Evolutionary conservation across 306 rosid genomes (phyloP).

Genomic region (Hippophae gyantsensis): DNA sequence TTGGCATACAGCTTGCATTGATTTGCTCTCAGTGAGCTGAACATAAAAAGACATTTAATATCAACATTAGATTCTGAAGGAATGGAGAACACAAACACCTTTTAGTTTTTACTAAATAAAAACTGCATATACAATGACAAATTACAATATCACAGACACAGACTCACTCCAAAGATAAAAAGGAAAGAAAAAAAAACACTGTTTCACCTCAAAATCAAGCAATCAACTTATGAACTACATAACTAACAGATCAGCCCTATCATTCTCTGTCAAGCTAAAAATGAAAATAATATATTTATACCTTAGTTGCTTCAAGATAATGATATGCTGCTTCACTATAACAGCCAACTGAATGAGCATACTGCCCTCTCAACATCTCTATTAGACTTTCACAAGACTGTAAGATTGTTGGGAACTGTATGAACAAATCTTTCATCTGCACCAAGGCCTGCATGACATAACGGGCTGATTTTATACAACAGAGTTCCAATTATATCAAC

Average conservation of each 20-base stretch:
- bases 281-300: slow-evolving; percentile 12
- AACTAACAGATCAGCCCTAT: slow-evolving; percentile 10
- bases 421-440: slow-evolving; percentile 82
- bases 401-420: slow-evolving; percentile 89
- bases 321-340: slow-evolving; percentile 76
- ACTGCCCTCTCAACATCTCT: slow-evolving; percentile 95
- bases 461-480: slow-evolving; percentile 14
- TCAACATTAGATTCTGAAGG: slow-evolving; percentile 19
- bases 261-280: slow-evolving; percentile 12
- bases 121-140: not conserved
- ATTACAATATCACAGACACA: not conserved
- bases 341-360: slow-evolving; percentile 91
- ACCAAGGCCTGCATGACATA: slow-evolving; percentile 64
- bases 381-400: slow-evolving; percentile 86
- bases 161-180: slow-evolving; percentile 4
- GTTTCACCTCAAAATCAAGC: not conserved
- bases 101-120: slow-evolving; percentile 7
- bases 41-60: slow-evolving; percentile 15
- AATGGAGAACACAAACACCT: slow-evolving; percentile 11
- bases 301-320: slow-evolving; percentile 83
- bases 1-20: slow-evolving; percentile 87
- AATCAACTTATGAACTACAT: slow-evolving; percentile 12
- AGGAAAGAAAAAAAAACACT: not conserved
- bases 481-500: slow-evolving; percentile 1
- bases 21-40: slow-evolving; percentile 88